Evolutionary conservation across 2,329 filamentous ascomycete genomes (phyloP).

Genomic region (Alternaria novae-zelandiae): DNA sequence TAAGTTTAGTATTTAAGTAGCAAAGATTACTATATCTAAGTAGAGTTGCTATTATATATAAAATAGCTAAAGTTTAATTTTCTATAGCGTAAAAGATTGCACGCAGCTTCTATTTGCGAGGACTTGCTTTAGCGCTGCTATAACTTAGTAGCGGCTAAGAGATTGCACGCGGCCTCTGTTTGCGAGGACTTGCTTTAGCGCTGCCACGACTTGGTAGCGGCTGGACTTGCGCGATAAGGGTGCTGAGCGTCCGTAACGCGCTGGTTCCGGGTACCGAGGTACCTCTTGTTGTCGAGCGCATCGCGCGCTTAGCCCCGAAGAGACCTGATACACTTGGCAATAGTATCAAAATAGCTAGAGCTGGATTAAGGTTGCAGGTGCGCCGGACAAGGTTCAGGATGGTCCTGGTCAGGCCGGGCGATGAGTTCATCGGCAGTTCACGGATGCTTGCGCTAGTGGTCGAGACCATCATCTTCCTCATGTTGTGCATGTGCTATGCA

Average conservation of each 20-base stretch:
- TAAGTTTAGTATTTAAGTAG: no score
- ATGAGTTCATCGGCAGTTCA: conserved; percentile 3
- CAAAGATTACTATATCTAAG: no score
- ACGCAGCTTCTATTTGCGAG: no score
- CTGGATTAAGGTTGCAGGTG: conserved; percentile 6
- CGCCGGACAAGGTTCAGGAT: neutral
- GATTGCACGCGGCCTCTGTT: no score
- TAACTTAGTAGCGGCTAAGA: no score
- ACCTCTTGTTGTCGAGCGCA: neutral
- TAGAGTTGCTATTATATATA: no score
- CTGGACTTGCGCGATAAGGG: neutral
- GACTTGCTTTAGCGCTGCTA: no score
- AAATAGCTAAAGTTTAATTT: no score
- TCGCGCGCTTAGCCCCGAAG: neutral
- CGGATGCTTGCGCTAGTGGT: conserved; percentile 1
- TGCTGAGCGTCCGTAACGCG: neutral
- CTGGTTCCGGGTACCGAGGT: neutral
- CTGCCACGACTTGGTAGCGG: no score
- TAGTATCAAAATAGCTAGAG: neutral
- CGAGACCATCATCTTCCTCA: neutral
- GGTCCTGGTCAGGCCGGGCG: neutral
- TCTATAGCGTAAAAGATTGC: no score
- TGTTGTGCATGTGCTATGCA: neutral
- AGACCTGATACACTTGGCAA: neutral
- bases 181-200: no score